Base-by-base conservation (phyloP, 2,329 filamentous ascomycete genomes). In the Neonectria magnoliae region DNA sequence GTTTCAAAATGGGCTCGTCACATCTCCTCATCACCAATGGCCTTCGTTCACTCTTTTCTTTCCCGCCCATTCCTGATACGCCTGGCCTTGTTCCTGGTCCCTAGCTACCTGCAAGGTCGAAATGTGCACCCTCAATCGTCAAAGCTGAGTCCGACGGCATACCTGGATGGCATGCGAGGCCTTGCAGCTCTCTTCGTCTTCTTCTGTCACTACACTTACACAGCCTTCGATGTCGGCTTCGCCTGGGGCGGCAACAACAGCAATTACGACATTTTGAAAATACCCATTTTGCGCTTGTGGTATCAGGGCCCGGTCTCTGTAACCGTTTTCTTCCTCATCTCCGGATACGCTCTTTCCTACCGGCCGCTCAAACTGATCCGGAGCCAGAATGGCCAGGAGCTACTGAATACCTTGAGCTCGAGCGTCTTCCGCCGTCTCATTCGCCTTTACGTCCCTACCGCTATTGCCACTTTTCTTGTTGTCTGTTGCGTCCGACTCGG, bases 251-350 rank as follows among this genome's bases (percentile, higher is more conserved):
- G 75, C 57, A 77, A 77, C 50, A 75, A 80, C 20, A 76, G 74
- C 65, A 82, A 85, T 75, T 81, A 81, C 71, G 71, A 83, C 62
- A 62, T 85, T 50, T 77, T 86, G 66, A 83, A 85, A 69, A 79
- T 88, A 2, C 86, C 86, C 8, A 81, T 88, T 63, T 57, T 88
- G 20, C 80, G 86, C 16, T 77, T 88, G 4, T 78, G 84, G 60
- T 88, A 83, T 71, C 83, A 84, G 56, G 86, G 86, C 1, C 85
- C 84, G 3, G 82, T 85, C 0, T 86, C 86, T 71, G 87, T 89
- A 41, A 85, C 83, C 76, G 76, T 88, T 67, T 90, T 90, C 79
- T 89, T 88, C 72, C 83, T 89, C 70, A 85, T 89, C 47, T 88
- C 86, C 0, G 87, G 87, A 22, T 89, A 88, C 74, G 88, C 86